These are phyloP conservation scores for Chimonanthus salicifolius DNA, from an alignment of 164 flowering plant genomes.

Conservation along the genomic window DNA sequence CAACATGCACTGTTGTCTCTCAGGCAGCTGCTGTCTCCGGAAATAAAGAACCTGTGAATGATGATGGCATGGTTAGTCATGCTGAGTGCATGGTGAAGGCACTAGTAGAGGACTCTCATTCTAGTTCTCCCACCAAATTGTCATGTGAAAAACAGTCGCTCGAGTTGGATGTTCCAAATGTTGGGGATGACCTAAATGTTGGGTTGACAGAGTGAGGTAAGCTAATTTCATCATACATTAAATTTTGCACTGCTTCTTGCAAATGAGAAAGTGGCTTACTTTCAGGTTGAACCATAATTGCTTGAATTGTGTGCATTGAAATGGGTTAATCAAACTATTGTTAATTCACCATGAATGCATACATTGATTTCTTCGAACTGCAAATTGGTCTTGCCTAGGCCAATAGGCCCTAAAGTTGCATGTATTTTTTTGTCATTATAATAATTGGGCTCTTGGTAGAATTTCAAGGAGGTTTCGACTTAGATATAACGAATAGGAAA, in stretches of 20 bases:
- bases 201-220: slow-evolving; percentile 47
- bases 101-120: slow-evolving; percentile 19
- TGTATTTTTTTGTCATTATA: too few relatives aligned
- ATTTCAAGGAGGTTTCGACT: too few relatives aligned
- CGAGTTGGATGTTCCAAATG: slow-evolving; percentile 15
- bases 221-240: slow-evolving; percentile 5
- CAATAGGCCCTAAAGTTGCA: too few relatives aligned
- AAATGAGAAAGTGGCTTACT: neutral
- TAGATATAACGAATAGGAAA: too few relatives aligned
- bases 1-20: slow-evolving; percentile 11
- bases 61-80: slow-evolving; percentile 15
- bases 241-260: neutral
- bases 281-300: too few relatives aligned
- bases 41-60: slow-evolving; percentile 22
- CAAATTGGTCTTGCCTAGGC: neutral
- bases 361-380: neutral
- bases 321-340: neutral
- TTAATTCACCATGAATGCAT: neutral
- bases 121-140: slow-evolving; percentile 13
- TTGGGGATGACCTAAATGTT: slow-evolving; percentile 24
- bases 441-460: too few relatives aligned
- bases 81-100: slow-evolving; percentile 13
- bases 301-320: neutral
- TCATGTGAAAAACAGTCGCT: slow-evolving; percentile 21
- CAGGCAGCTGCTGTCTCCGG: slow-evolving; percentile 21